Evolutionary conservation across 2,329 filamentous ascomycete species (phyloP), one percentile per base, ranked within the genome.

Genomic region (Fusarium veterinarium): DNA sequence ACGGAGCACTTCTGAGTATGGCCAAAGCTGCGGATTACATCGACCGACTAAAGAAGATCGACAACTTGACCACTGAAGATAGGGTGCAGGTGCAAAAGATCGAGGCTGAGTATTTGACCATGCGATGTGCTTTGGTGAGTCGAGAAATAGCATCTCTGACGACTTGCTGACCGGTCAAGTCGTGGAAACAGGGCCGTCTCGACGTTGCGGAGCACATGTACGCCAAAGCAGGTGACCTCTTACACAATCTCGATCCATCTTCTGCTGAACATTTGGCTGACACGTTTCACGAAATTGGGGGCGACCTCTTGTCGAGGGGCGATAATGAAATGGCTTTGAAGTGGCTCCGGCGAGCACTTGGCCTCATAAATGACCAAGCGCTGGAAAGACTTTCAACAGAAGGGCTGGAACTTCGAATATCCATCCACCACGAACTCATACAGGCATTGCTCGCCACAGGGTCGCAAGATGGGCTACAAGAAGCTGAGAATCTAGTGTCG

Each of bases 131-230:
- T 37, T 80, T 96, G 80, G 94, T 94, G 81, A 80, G 86, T 55
- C 41, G 69, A 37, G 59, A 4, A 58, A 41, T 1, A n/a, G 23
- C 3, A 20, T 25, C 8, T 30, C 8, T 66, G 16, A 31, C 30
- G 44, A 14, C 16, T 46, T 35, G 30, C 77, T 81, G 55, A 79
- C 57, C 5, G 16, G 6, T 20, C 23, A 51, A 95, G 93, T 88
- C 91, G 35, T 97, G 92, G 91, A 90, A 91, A 75, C 91, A 95
- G 77, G 86, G 89, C 44, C 89, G 91, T 44, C 84, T 92, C 19
- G 92, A 95, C 64, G 88, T 95, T 52, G 93, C 93, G 33, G 93
- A 97, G 60, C 90, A 94, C 79, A 90, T 96, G 85, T 95, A 92
- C 80, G 81, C 81, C 40, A 93, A 93, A 75, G 81, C 89, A 4